phyloP scores from a whole-genome alignment of 2,329 filamentous ascomycete species.

The Penicillium digitatum region DNA sequence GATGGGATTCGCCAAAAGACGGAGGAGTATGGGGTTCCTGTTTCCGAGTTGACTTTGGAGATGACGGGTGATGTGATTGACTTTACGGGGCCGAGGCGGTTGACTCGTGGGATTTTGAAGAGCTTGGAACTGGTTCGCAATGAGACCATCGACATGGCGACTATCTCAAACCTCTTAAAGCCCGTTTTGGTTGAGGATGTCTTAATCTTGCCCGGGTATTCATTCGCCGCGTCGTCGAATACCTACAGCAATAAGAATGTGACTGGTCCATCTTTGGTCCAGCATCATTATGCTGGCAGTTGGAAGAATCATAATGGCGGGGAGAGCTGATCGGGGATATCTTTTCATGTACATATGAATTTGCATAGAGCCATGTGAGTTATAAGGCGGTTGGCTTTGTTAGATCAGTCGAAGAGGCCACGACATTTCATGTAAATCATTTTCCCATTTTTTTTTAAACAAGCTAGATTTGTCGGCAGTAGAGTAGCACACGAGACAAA shows the following conservation, averaged over 20 bases:
- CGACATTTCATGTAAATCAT: conserved; percentile 1
- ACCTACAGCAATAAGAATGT: background rate
- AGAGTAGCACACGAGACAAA: background rate
- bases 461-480: background rate
- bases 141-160: background rate
- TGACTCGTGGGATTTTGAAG: conserved; percentile 1
- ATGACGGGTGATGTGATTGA: conserved; percentile 3
- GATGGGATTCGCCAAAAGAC: background rate
- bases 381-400: background rate
- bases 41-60: conserved; percentile 1
- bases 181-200: conserved; percentile 8
- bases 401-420: background rate
- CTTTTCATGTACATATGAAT: background rate
- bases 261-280: conserved; percentile 5
- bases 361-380: background rate
- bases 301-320: conserved; percentile 10
- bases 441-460: conserved; percentile 5
- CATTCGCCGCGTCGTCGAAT: conserved; percentile 3
- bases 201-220: conserved; percentile 9
- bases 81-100: conserved; percentile 7
- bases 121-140: conserved; percentile 1
- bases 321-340: background rate
- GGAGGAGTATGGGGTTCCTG: background rate
- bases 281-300: conserved; percentile 10
- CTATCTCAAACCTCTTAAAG: conserved; percentile 2